Conservation (phyloP, 1,284 basidiomycete species). For the Meira miltonrushii region DNA sequence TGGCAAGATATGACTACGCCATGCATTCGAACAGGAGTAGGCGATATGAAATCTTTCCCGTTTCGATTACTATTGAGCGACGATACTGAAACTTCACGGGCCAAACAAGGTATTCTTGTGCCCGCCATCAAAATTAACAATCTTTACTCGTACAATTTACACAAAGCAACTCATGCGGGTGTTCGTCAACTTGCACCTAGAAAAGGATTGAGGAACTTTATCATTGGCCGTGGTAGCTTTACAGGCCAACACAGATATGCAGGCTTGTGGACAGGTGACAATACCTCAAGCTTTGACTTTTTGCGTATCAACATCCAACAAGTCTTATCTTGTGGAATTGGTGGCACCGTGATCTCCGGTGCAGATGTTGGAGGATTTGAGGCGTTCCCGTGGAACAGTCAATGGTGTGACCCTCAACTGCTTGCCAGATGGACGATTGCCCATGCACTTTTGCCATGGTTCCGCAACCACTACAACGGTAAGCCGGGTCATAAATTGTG, state of each 20-base stretch:
- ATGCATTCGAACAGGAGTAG: constrained; percentile 1
- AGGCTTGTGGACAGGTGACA: constrained; percentile 10
- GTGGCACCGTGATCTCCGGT: constrained; percentile 3
- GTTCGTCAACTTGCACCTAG: neutral
- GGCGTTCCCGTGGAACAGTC: neutral
- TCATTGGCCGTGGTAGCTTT: constrained; percentile 9
- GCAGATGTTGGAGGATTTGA: constrained; percentile 11
- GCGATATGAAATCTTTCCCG: constrained; percentile 9
- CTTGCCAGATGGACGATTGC: constrained; percentile 7
- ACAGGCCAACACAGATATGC: constrained; percentile 7
- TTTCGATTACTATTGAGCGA: constrained; percentile 8
- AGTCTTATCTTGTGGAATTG: constrained; percentile 6
- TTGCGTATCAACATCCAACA: constrained; percentile 8
- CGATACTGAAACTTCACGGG: neutral
- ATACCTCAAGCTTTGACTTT: neutral
- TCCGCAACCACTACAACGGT: constrained; percentile 8
- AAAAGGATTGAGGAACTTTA: constrained; percentile 3
- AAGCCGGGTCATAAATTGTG: constrained; percentile 6
- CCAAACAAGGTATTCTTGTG: neutral
- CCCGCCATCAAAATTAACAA: constrained; percentile 7
- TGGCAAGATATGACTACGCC: constrained; percentile 14
- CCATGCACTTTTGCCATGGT: constrained; percentile 2
- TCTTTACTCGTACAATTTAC: constrained; percentile 8
- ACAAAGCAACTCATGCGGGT: constrained; percentile 8
- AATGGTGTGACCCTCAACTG: constrained; percentile 7